Conservation (phyloP, 768 basidiomycete species). For the Lentinula sp. region DNA sequence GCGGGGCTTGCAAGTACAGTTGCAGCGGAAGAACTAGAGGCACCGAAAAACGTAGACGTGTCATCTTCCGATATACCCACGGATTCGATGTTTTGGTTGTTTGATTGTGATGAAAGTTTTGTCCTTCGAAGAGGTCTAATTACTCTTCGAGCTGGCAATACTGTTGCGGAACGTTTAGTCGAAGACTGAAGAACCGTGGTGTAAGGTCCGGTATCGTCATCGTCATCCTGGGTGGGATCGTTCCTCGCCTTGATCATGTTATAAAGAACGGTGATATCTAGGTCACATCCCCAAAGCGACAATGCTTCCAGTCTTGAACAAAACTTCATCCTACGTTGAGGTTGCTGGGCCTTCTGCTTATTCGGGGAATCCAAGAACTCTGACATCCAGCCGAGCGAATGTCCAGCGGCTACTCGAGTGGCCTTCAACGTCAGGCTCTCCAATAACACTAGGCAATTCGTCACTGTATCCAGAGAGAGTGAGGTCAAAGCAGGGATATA, state of each 20-base stretch:
- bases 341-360: conserved; percentile 1
- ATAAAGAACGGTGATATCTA: not conserved
- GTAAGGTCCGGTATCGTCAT: not conserved
- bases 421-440: conserved; percentile 30
- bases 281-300: conserved; percentile 43
- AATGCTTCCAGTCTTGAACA: conserved; percentile 48
- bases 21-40: not conserved
- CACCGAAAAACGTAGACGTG: not conserved
- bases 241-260: not conserved
- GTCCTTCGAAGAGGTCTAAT: not conserved
- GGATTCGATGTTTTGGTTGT: not conserved
- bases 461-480: conserved; percentile 41
- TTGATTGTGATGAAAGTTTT: not conserved
- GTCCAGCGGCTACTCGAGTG: not conserved
- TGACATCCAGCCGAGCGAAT: conserved; percentile 13
- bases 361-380: conserved; percentile 12
- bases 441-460: conserved; percentile 33
- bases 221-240: not conserved
- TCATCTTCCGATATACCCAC: not conserved
- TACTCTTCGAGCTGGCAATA: not conserved
- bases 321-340: conserved; percentile 27
- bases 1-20: not conserved
- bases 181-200: not conserved
- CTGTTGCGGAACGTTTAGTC: not conserved
- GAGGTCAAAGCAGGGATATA: conserved; percentile 46